Conservation (phyloP, 176 grass and related monocot species). For the Triticum dicoccoides region DNA sequence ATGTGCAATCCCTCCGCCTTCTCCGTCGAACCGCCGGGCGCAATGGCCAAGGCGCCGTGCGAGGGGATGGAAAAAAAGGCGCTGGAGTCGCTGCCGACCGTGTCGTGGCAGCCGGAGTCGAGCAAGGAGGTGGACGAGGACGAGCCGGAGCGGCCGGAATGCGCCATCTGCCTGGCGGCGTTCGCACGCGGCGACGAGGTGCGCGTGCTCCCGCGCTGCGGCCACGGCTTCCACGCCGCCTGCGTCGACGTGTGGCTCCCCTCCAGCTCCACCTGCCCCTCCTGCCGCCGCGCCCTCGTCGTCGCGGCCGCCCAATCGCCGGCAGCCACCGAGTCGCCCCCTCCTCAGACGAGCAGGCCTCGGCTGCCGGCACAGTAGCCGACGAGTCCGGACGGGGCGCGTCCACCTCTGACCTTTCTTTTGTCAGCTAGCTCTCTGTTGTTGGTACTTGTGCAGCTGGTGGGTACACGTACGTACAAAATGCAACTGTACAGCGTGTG, state of each 20-base stretch:
- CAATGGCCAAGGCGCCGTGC: neutral
- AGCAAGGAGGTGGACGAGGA: neutral
- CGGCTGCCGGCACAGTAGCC: neutral
- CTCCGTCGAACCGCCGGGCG: slow-evolving; percentile 15
- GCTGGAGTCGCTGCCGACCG: slow-evolving; percentile 52
- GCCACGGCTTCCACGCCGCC: slow-evolving; percentile 71
- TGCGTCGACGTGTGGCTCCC: slow-evolving; percentile 87
- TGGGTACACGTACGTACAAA: neutral
- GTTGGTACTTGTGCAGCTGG: neutral
- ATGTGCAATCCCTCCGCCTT: slow-evolving; percentile 43
- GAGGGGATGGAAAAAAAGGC: slow-evolving; percentile 55
- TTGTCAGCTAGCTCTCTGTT: neutral
- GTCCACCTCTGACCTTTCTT: neutral
- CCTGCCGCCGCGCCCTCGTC: slow-evolving; percentile 65
- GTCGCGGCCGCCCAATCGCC: neutral
- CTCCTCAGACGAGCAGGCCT: neutral
- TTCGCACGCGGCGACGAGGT: slow-evolving; percentile 73
- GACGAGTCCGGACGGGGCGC: neutral
- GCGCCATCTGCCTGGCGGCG: slow-evolving; percentile 75
- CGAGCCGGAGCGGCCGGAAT: slow-evolving; percentile 39
- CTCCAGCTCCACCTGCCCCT: slow-evolving; percentile 70
- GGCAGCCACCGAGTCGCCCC: neutral
- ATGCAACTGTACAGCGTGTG: neutral
- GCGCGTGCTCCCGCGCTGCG: slow-evolving; percentile 72
- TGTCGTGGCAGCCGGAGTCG: slow-evolving; percentile 29